phyloP scores from a whole-genome alignment of 768 basidiomycete species.

The Pulveroboletus sp. region DNA sequence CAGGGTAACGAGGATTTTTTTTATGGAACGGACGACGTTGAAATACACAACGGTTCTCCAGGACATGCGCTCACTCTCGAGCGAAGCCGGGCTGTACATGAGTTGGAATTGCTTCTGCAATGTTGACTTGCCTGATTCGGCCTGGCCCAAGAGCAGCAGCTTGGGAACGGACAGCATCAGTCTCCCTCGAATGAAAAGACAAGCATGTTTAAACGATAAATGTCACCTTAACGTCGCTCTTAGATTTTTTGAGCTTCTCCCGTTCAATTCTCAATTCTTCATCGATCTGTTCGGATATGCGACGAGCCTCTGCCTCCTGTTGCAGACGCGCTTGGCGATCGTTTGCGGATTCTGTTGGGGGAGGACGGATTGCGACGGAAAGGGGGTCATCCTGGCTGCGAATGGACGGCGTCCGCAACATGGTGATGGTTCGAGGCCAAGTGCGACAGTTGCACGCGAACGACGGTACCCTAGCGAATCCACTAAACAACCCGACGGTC shows the following conservation, averaged over 20 bases:
- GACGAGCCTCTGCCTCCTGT: conserved; percentile 68
- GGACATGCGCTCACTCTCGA: conserved; percentile 64
- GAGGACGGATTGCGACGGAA: conserved; percentile 58
- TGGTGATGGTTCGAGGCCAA: conserved; percentile 35
- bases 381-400: conserved; percentile 78
- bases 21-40: conserved; percentile 67
- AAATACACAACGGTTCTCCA: conserved; percentile 75
- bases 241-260: conserved; percentile 57
- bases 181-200: background rate
- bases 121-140: conserved; percentile 74
- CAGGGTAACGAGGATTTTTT: conserved; percentile 60
- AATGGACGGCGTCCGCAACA: conserved; percentile 65
- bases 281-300: conserved; percentile 76
- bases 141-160: conserved; percentile 73
- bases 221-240: conserved; percentile 69
- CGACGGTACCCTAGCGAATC: background rate
- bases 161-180: conserved; percentile 30
- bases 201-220: background rate
- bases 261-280: conserved; percentile 70
- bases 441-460: conserved; percentile 7
- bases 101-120: conserved; percentile 78
- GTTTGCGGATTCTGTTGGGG: conserved; percentile 57
- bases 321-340: conserved; percentile 60
- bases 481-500: conserved; percentile 5
- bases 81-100: conserved; percentile 69